Evolutionary conservation across 176 grass and related monocot genomes (phyloP).

Genomic region (Echinochloa phyllopogon): DNA sequence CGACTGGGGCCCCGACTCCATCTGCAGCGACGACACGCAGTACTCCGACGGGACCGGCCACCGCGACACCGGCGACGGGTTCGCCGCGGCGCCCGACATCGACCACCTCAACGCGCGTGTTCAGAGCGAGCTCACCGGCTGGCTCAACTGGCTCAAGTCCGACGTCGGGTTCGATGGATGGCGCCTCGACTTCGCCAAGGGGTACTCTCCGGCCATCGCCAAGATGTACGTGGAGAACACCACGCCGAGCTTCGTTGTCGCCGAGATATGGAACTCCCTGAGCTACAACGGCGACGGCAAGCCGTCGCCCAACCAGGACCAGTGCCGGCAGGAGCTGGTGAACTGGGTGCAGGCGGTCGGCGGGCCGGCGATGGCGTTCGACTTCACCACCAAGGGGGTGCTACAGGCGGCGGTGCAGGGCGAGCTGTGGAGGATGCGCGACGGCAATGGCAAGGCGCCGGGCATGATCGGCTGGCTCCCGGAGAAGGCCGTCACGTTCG

Average conservation of each 20-base stretch:
- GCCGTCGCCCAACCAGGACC: constrained; percentile 59
- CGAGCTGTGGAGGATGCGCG: constrained; percentile 71
- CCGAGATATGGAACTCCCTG: constrained; percentile 73
- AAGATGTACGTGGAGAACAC: constrained; percentile 53
- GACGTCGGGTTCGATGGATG: constrained; percentile 79
- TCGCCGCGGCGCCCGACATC: constrained; percentile 66
- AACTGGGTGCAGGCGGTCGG: constrained; percentile 61
- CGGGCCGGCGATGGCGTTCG: constrained; percentile 58
- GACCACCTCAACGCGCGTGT: constrained; percentile 79
- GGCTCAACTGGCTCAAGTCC: constrained; percentile 74
- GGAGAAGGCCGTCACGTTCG: constrained; percentile 73
- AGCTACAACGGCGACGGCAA: constrained; percentile 58
- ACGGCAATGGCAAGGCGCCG: constrained; percentile 59
- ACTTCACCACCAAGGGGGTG: constrained; percentile 83
- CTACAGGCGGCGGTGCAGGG: constrained; percentile 73
- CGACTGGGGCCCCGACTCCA: constrained; percentile 73
- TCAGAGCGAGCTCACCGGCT: constrained; percentile 65
- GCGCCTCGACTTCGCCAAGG: constrained; percentile 84
- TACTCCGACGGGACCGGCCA: constrained; percentile 60
- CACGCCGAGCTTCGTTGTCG: constrained; percentile 55
- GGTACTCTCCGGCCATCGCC: constrained; percentile 57
- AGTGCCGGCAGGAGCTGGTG: constrained; percentile 61
- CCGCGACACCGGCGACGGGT: constrained; percentile 64
- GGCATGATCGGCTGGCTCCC: constrained; percentile 80
- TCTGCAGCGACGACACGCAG: constrained; percentile 63